Evolutionary conservation across 2,329 filamentous ascomycete genomes (phyloP).

Genomic region (Lachnellula occidentalis): DNA sequence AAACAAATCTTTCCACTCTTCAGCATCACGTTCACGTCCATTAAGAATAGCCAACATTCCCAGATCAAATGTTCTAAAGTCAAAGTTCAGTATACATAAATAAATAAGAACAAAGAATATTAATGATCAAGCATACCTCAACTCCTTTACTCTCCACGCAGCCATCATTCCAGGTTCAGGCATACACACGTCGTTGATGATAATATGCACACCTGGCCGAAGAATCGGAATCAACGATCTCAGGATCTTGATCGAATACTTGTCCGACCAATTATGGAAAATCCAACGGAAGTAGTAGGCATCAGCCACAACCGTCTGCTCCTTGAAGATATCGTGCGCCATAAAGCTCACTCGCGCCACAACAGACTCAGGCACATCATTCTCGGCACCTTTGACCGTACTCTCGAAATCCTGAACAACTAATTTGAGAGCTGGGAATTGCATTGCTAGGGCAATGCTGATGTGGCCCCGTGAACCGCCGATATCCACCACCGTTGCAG

Average conservation of each 20-base stretch:
- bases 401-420: conserved; percentile 18
- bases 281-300: conserved; percentile 27
- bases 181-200: not conserved
- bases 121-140: not conserved
- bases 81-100: not conserved
- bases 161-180: not conserved
- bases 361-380: not conserved
- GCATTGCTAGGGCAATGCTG: conserved; percentile 22
- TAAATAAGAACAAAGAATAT: not conserved
- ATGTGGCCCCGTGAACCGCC: conserved; percentile 25
- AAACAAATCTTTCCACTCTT: conserved; percentile 42
- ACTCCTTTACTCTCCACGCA: not conserved
- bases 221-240: not conserved
- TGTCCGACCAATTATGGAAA: conserved; percentile 30
- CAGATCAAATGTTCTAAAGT: not conserved
- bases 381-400: conserved; percentile 9
- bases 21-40: conserved; percentile 40
- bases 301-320: conserved; percentile 36
- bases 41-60: conserved; percentile 26
- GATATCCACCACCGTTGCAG: conserved; percentile 11
- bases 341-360: conserved; percentile 12
- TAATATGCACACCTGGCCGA: not conserved
- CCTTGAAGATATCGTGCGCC: conserved; percentile 35
- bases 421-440: conserved; percentile 24
- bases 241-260: not conserved